Evolutionary conservation across 73 alveolate species (phyloP), one percentile per base, ranked within the genome.

Genomic region (Symbiodinium natans): DNA sequence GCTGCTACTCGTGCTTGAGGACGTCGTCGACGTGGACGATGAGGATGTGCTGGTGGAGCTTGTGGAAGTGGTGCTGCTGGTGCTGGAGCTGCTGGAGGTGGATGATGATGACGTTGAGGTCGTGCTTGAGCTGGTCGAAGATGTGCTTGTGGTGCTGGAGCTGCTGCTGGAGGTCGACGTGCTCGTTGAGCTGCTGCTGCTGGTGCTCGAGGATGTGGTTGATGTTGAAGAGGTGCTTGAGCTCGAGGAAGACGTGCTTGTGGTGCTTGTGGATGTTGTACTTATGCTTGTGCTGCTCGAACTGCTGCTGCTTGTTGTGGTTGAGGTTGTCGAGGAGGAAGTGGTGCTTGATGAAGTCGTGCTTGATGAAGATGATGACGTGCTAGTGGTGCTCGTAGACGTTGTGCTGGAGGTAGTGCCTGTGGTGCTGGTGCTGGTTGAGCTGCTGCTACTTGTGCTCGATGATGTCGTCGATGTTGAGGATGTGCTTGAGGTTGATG

Each of bases 341-440:
- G 80, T 27, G 36, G 80, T 63, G 13, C 36, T 23, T 23, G 80
- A 23, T 9, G 80, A 6, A 31, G 46, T 43, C 2, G 77, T 34
- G 59, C 75, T 6, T 1, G 42, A 39, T 42, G 92, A 23, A 43
- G 46, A 41, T 3, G 92, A 27, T 21, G 83, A 46, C 25, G 52
- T 33, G 2, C 43, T 52, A 29, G 40, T 52, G 11, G 83, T 19
- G 1, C 82, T 85, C 3, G 82, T 42, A n/a, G 48, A 46, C 59
- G 83, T 86, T 13, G 83, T 3, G 9, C 48, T n/a, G 52, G 77
- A 41, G 46, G 99, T 52, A 54, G 97, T 43, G 85, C 25, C 52
- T n/a, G 85, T 36, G 89, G 8, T 1, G 99, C 41, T 42, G 96
- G 41, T 5, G 99, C 54, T 29, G 98, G 34, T 11, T 68, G 75